Base-by-base conservation (phyloP, 306 rosid species). In the Hippophae gyantsensis region DNA sequence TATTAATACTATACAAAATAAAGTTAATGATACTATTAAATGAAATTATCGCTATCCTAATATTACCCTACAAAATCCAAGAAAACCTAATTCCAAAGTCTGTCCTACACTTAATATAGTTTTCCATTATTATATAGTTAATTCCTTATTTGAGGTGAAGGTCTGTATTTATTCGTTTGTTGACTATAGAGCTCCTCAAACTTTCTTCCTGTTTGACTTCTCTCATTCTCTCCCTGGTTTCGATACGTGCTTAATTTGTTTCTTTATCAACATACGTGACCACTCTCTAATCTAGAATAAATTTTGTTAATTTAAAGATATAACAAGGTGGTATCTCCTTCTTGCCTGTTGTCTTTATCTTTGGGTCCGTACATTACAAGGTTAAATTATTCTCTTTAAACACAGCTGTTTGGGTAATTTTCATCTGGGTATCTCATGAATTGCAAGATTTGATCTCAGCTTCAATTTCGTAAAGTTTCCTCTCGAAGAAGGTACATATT, bases 191-290 rank as follows among this genome's bases (percentile, higher is more conserved):
- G 3, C 50, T 9, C 8, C 38, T 32, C 5, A 32, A 32, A 32
- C 38, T 32, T 32, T 32, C 4, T 32, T 54, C 25, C 52, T 42
- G 8, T 57, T 58, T 32, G 3, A 32, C 7, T 55, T 53, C 54
- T 48, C 44, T 42, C 58, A 40, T 40, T 62, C 50, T 41, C 64
- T 26, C 38, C 40, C 52, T 64, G 58, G 42, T 13, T 13, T 51
- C 55, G 46, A 49, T 63, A 32, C 38, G 38, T 32, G 38, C 38
- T 32, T 32, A 32, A 32, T 32, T 62, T 73, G 69, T 68, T 75
- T 75, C 70, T 63, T 71, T 41, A 68, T 50, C 62, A 42, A 66
- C 84, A 76, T 64, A 71, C 74, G 81, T 49, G 60, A 61, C 47
- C 70, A 26, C 77, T 8, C 60, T 32, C 38, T 32, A 61, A 62